Conservation (phyloP, 1,284 basidiomycete genomes). For the Trametes hirsuta region DNA sequence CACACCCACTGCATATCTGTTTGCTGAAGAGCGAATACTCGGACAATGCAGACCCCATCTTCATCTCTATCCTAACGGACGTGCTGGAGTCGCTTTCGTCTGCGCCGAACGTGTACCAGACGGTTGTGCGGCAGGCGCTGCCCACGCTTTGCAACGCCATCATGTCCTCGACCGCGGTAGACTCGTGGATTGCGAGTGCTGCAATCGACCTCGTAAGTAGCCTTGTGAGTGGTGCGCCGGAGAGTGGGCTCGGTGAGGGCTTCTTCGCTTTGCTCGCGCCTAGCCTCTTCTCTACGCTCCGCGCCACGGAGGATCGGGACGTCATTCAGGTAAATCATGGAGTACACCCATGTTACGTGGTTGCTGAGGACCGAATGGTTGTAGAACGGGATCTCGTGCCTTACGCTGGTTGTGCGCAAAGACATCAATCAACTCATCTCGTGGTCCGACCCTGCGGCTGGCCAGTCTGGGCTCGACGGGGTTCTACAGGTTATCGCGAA, state of each 20-base stretch:
- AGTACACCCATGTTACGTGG: neutral
- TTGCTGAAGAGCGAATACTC: neutral
- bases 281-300: constrained; percentile 71
- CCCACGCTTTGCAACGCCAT: constrained; percentile 76
- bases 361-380: neutral
- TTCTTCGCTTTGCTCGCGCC: constrained; percentile 78
- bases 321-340: constrained; percentile 67
- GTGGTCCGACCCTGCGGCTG: constrained; percentile 68
- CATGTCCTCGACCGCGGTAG: constrained; percentile 54
- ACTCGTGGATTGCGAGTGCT: constrained; percentile 73
- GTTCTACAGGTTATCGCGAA: constrained; percentile 77
- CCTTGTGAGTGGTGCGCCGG: constrained; percentile 67
- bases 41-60: constrained; percentile 74
- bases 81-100: constrained; percentile 75
- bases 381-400: constrained; percentile 81
- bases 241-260: constrained; percentile 72
- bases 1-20: neutral
- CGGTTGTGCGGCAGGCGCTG: constrained; percentile 73
- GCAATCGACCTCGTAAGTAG: constrained; percentile 83
- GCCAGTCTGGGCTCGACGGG: constrained; percentile 75
- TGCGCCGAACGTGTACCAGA: constrained; percentile 63
- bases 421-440: constrained; percentile 79
- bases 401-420: constrained; percentile 88
- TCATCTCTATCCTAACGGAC: constrained; percentile 85
- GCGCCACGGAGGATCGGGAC: constrained; percentile 78